phyloP scores from a whole-genome alignment of 257 asterid species.

The Rhazya stricta region DNA sequence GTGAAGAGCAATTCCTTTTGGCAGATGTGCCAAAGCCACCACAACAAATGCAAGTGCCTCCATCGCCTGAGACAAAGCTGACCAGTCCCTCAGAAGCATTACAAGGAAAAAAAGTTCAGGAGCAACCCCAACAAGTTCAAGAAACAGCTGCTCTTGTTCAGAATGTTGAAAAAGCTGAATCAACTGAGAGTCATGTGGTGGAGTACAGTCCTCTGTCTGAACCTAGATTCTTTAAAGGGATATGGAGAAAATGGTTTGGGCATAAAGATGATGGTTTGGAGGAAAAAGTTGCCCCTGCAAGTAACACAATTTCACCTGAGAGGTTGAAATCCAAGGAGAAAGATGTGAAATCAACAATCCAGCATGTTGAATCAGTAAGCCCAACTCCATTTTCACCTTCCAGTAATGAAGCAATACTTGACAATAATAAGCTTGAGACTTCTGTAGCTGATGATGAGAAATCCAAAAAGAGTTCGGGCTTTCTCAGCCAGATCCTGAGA shows the following conservation, averaged over 20 bases:
- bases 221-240: conserved; percentile 41
- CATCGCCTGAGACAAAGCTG: conserved; percentile 22
- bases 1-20: not conserved
- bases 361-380: conserved; percentile 17
- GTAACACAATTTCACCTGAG: conserved; percentile 14
- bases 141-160: conserved; percentile 30
- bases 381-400: conserved; percentile 42
- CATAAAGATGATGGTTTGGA: conserved; percentile 22
- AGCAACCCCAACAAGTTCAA: conserved; percentile 28
- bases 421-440: conserved; percentile 17
- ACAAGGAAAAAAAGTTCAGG: conserved; percentile 22
- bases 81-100: conserved; percentile 20
- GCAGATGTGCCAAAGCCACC: conserved; percentile 20
- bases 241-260: conserved; percentile 53
- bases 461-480: conserved; percentile 25
- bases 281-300: not conserved
- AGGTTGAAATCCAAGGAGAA: conserved; percentile 23
- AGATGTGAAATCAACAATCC: conserved; percentile 19
- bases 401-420: conserved; percentile 29
- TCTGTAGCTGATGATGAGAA: conserved; percentile 22
- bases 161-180: conserved; percentile 27
- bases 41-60: conserved; percentile 13
- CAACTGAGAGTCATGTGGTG: conserved; percentile 19
- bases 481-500: conserved; percentile 27
- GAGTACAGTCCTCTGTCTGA: conserved; percentile 29